Conservation (phyloP, 345 rosid species). For the Hirschfeldia incana region DNA sequence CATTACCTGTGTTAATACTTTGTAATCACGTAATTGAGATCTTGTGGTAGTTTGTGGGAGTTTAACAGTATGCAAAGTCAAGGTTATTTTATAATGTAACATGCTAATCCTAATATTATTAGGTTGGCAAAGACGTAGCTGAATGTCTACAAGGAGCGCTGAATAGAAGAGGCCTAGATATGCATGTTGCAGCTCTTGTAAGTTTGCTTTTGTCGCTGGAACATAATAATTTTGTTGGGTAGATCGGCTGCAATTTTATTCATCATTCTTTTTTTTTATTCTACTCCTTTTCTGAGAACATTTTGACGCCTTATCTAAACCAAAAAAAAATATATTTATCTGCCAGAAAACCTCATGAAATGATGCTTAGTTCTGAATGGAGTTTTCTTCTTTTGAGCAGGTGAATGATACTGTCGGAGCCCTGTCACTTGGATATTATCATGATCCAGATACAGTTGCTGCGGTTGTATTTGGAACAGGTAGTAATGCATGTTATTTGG, state of each 20-base stretch:
- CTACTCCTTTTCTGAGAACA: not conserved
- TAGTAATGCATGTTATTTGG: conserved; percentile 92
- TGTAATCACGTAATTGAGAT: not conserved
- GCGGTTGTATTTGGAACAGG: conserved; percentile 94
- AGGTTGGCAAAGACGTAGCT: conserved; percentile 79
- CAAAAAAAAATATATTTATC: not conserved
- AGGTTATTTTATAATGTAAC: not conserved
- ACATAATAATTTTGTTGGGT: not conserved
- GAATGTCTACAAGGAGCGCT: conserved; percentile 64
- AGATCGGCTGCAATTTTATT: not conserved
- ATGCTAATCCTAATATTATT: conserved; percentile 1
- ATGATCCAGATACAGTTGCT: conserved; percentile 84
- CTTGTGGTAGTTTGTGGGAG: not conserved
- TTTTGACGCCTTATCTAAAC: not conserved
- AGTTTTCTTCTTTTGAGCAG: conserved; percentile 42
- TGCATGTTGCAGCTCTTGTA: conserved; percentile 74
- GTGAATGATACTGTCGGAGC: conserved; percentile 96
- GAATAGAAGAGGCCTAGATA: conserved; percentile 58
- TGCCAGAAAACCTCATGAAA: not conserved
- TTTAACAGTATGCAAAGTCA: not conserved
- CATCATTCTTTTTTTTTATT: not conserved
- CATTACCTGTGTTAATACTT: not conserved
- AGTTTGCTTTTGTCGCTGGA: conserved; percentile 23
- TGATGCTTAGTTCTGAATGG: not conserved
- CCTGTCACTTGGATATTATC: conserved; percentile 85